Evolutionary conservation across 179 eudicot genomes (phyloP).

Genomic region (Silene vulgaris): DNA sequence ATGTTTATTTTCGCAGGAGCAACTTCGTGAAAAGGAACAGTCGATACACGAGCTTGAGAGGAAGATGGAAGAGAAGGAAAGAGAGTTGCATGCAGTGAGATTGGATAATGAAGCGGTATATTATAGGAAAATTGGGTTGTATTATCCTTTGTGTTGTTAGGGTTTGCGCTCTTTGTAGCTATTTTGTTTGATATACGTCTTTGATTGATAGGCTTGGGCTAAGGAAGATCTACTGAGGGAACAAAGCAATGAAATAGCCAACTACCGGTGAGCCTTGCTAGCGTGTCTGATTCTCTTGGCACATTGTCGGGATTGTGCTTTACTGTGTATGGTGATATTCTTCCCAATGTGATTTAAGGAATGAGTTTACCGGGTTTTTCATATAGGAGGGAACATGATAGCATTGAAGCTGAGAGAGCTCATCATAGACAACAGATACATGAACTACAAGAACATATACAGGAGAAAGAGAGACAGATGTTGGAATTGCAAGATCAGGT

Average conservation of each 20-base stretch:
- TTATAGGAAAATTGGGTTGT: conserved; percentile 1
- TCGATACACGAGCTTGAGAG: conserved; percentile 63
- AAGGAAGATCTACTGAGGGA: conserved; percentile 92
- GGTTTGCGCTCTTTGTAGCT: background rate
- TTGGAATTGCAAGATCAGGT: conserved; percentile 99
- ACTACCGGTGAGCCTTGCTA: conserved; percentile 51
- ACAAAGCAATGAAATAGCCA: conserved; percentile 80
- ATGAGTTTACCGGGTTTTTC: background rate
- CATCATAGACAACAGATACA: conserved; percentile 86
- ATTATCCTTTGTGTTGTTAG: background rate
- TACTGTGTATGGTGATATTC: background rate
- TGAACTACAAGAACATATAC: conserved; percentile 88
- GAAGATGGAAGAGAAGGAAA: conserved; percentile 72
- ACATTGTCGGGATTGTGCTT: conserved; percentile 3
- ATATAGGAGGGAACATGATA: conserved; percentile 89
- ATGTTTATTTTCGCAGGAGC: conserved; percentile 53
- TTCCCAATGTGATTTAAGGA: background rate
- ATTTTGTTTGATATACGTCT: conserved; percentile 1
- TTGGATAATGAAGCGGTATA: conserved; percentile 81
- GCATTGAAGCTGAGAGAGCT: conserved; percentile 80
- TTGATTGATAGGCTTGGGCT: conserved; percentile 81
- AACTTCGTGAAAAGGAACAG: conserved; percentile 74
- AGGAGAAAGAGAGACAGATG: conserved; percentile 80
- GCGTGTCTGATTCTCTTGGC: background rate
- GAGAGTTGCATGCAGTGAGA: conserved; percentile 83